Base-by-base conservation (phyloP, 1,284 basidiomycete genomes). In the Ceratobasidium sp. region DNA sequence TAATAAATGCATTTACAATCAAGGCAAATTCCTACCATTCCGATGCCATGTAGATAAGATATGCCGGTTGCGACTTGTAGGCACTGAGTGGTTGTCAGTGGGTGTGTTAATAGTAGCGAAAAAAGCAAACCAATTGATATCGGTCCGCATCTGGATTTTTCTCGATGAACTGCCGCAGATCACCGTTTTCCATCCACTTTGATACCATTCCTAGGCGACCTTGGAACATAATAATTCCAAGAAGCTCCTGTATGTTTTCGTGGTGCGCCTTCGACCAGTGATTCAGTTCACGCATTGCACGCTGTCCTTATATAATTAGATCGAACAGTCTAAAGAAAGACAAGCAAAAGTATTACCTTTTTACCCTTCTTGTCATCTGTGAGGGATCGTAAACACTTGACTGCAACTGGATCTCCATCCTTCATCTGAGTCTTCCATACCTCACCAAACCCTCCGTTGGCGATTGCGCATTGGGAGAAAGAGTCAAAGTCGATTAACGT, bases 151-250 rank as follows among this genome's bases (percentile, higher is more conserved):
- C 26, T 9, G 61, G 61, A 26, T 63, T 47, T 30, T 26, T 21
- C 9, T 18, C 11, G 7, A 63, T 63, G 30, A 47, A 63, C 18
- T 47, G 23, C 7, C 16, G 44, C 28, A 63, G 21, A 7, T 41
- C 47, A 3, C 61, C 44, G 28, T 47, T 47, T 9, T 49, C 44
- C 61, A 49, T 63, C 61, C 61, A 63, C 23, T n/a, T 16, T 13
- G 61, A 63, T n/a, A 63, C 28, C 61, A 63, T 63, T 18, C 21
- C 43, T 9, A 63, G n/a, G 3, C 18, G 21, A 6, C 26, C 61
- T n/a, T 49, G 43, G 43, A 63, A 63, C 5, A 26, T 26, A 2
- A 32, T 28, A 30, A 63, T 9, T 1, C 61, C 61, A 5, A 63
- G n/a, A 11, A 63, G 21, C 26, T 44, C 8, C 11, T 44, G 44